phyloP scores from a whole-genome alignment of 371 early-diverging fungal species.

The Mucor mucedo region DNA sequence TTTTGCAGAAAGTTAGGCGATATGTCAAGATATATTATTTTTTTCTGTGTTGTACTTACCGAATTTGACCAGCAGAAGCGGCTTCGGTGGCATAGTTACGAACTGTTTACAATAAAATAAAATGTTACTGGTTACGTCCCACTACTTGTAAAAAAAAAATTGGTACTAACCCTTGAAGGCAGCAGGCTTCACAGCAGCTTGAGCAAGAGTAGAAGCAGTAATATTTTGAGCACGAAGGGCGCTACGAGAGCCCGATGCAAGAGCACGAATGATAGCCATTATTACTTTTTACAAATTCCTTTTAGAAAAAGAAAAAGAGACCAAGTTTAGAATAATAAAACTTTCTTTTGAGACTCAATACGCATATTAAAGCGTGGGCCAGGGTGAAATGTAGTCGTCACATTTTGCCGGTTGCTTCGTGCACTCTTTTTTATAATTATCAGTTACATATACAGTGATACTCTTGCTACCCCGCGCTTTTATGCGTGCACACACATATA shows the following conservation, averaged over 20 bases:
- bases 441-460: too few relatives aligned
- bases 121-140: background rate
- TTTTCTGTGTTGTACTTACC: conserved; percentile 26
- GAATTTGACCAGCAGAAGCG: conserved; percentile 43
- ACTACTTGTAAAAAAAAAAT: background rate
- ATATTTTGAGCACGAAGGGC: conserved; percentile 37
- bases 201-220: conserved; percentile 26
- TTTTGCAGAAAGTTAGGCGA: background rate
- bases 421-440: too few relatives aligned
- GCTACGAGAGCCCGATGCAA: conserved; percentile 20
- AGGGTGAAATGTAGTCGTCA: background rate
- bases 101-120: conserved; percentile 17
- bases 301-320: background rate
- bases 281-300: conserved; percentile 2
- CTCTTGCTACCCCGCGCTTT: too few relatives aligned
- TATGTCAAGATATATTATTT: background rate
- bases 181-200: conserved; percentile 31
- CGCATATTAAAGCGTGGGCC: conserved; percentile 2
- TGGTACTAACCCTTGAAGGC: conserved; percentile 30
- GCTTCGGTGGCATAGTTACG: conserved; percentile 43
- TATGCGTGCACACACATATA: too few relatives aligned
- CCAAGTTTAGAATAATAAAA: background rate
- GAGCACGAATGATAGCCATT: conserved; percentile 18
- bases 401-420: background rate
- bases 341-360: background rate